Evolutionary conservation across 805 yeast genomes (phyloP), one percentile per base, ranked within the genome.

Genomic region (Candida schatavii): DNA sequence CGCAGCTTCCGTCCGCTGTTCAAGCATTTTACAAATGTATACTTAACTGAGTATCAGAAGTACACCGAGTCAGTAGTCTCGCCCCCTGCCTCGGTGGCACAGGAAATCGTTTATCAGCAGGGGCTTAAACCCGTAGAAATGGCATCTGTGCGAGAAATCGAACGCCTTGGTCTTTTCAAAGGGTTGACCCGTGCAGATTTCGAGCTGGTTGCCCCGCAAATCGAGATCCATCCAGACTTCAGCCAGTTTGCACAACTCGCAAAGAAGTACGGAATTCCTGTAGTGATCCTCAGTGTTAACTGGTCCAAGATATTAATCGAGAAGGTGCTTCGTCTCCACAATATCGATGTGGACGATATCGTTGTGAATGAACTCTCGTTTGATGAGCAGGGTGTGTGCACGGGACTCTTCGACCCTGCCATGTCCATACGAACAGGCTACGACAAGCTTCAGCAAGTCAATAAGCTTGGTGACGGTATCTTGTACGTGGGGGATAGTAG

Each of bases 401-500:
- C 70, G 1, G 75, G 75, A 4, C 26, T 33, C 1, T 66, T 68
- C 52, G 51, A 46, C 4, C 25, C 36, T 1, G 41, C 45, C 5
- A 47, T 80, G 4, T 43, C 46, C 6, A 48, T 80, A 3, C 59
- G 84, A 15, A 80, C 84, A 0, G 85, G 83, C 0, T 51, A 55
- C 4, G 86, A 81, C 54, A 82, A 81, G 51, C 56, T 66, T 17
- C 23, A 46, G 1, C 25, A 50, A 17, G 46, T 62, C 1, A 32
- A 48, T 4, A 21, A 35, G 4, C 37, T 62, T 7, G 31, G 18
- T 42, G 35, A 31, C 5, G 35, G 19, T 13, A 9, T 5, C 35
- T 38, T 70, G 1, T 82, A 81, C 50, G 62, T 81, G 13, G 88
- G 88, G 1, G 88, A 82, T 49, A 78, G 85, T 42, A 52, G 74